These are phyloP conservation scores for Lepidium sativum DNA, from an alignment of 345 rosid genomes.

Conservation along the genomic window DNA sequence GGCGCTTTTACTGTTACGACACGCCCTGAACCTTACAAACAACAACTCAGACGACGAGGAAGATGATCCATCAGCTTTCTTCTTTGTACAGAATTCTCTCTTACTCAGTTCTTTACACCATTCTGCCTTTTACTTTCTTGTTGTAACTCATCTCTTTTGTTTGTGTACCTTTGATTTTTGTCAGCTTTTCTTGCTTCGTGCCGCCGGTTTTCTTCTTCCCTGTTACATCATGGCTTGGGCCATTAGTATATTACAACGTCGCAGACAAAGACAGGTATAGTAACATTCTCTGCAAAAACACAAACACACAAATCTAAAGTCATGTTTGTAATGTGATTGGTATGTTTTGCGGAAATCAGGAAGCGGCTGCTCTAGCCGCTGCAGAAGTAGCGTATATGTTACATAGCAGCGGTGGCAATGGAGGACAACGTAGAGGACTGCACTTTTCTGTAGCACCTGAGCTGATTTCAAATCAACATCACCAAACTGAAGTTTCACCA, in stretches of 20 bases:
- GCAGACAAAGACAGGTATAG: conserved; percentile 87
- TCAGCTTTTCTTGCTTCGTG: conserved; percentile 93
- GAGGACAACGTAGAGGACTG: conserved; percentile 57
- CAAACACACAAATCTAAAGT: neutral
- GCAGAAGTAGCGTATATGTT: conserved; percentile 88
- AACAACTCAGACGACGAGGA: conserved; percentile 48
- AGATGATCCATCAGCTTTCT: conserved; percentile 72
- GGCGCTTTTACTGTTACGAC: conserved; percentile 89
- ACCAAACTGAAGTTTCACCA: conserved; percentile 6
- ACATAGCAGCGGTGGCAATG: conserved; percentile 43
- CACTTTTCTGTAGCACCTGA: conserved; percentile 70
- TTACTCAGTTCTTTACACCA: neutral
- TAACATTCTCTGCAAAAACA: neutral
- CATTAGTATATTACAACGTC: conserved; percentile 79
- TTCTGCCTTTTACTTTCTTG: neutral
- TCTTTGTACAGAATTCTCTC: conserved; percentile 53
- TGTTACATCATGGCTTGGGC: conserved; percentile 99
- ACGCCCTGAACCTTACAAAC: conserved; percentile 60
- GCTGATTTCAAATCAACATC: conserved; percentile 29
- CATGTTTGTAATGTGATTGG: neutral
- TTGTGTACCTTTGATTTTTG: neutral
- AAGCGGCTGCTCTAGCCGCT: conserved; percentile 82
- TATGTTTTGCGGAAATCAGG: conserved; percentile 37
- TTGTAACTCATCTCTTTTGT: neutral
- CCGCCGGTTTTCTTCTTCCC: conserved; percentile 90